These are phyloP conservation scores for Lonicera japonica DNA, from an alignment of 129 eudicot species.

Conservation along the genomic window DNA sequence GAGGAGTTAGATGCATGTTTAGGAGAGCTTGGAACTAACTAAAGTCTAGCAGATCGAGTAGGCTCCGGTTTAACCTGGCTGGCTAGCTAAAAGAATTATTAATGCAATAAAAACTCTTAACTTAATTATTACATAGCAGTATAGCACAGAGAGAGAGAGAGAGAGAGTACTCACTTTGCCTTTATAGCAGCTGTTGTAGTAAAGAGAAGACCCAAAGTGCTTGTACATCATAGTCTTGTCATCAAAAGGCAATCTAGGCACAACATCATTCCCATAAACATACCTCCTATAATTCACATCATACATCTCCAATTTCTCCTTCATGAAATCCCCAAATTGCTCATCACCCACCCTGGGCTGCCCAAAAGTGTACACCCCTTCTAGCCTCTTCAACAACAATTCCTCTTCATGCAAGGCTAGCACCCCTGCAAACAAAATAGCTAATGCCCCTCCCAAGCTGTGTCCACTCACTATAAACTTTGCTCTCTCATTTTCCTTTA, in stretches of 20 bases:
- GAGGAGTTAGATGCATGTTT: too few species aligned
- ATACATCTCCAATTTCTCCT: slow-evolving; percentile 28
- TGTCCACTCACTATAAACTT: slow-evolving; percentile 70
- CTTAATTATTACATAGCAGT: too few species aligned
- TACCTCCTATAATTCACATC: slow-evolving; percentile 53
- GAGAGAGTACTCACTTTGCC: slow-evolving; percentile 44
- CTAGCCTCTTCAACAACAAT: slow-evolving; percentile 47
- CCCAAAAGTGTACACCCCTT: slow-evolving; percentile 81
- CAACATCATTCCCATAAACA: slow-evolving; percentile 65
- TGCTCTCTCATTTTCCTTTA: slow-evolving; percentile 34
- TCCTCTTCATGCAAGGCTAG: slow-evolving; percentile 34
- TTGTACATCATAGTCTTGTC: slow-evolving; percentile 46
- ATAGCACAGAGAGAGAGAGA: not conserved
- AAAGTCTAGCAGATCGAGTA: too few species aligned
- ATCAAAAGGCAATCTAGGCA: slow-evolving; percentile 79
- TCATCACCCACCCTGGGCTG: slow-evolving; percentile 89
- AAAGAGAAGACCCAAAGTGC: slow-evolving; percentile 68
- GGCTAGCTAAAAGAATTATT: too few species aligned
- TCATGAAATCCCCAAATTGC: slow-evolving; percentile 63
- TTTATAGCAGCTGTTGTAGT: slow-evolving; percentile 56
- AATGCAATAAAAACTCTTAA: too few species aligned
- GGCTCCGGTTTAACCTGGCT: too few species aligned
- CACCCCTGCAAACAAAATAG: slow-evolving; percentile 48
- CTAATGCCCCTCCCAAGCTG: slow-evolving; percentile 81
- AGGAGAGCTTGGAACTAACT: too few species aligned